These are phyloP conservation scores for Saksenaea oblongispora DNA, from an alignment of 371 early-diverging fungal genomes.

Conservation along the genomic window DNA sequence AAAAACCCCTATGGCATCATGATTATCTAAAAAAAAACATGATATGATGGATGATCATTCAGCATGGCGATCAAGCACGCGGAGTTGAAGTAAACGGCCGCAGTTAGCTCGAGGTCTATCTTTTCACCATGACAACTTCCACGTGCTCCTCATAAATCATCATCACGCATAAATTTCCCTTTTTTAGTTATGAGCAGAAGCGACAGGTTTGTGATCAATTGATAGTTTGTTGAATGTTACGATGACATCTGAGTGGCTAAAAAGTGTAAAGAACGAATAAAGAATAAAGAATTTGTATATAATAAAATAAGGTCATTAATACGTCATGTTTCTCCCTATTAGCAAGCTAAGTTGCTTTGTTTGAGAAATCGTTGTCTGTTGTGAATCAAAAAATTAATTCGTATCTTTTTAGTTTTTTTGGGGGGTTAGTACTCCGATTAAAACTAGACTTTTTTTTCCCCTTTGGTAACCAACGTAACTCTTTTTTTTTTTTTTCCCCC, in stretches of 20 bases:
- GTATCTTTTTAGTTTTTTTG: too few relatives aligned
- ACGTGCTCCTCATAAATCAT: conserved; percentile 3
- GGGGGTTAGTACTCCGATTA: not conserved
- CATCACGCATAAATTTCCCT: conserved; percentile 4
- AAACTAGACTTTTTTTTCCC: not conserved
- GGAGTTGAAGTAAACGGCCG: not conserved
- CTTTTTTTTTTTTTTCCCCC: too few relatives aligned
- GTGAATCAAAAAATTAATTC: not conserved
- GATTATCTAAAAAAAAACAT: not conserved
- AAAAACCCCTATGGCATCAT: not conserved
- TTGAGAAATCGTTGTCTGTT: not conserved
- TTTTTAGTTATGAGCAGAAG: not conserved
- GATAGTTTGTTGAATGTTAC: not conserved
- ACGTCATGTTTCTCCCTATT: too few relatives aligned
- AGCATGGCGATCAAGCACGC: not conserved
- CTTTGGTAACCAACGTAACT: not conserved
- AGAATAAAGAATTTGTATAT: too few relatives aligned
- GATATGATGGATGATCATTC: not conserved
- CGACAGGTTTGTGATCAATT: not conserved
- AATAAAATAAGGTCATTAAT: too few relatives aligned
- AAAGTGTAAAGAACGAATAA: too few relatives aligned
- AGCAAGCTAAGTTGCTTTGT: too few relatives aligned
- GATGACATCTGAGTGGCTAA: not conserved
- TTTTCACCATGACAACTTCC: not conserved
- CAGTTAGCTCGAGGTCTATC: not conserved